Evolutionary conservation across 2,329 filamentous ascomycete genomes (phyloP), one percentile per base, ranked within the genome.

Genomic region (Diaporthe velutina): DNA sequence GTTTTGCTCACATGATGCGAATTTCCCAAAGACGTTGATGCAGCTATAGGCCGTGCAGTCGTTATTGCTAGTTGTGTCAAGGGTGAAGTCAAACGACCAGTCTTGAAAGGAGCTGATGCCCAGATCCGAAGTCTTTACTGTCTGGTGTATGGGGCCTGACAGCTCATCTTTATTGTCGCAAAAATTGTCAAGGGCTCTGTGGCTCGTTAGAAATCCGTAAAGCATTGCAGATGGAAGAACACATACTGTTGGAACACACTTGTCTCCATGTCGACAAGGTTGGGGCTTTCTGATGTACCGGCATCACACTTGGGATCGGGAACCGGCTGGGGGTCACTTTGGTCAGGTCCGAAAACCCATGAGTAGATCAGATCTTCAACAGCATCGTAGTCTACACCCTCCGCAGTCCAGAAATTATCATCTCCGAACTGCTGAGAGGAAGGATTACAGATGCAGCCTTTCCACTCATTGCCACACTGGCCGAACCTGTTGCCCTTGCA

Each of bases 201-300:
- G 55, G 55, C 55, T 58, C 17, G 55, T 58, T 58, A 58, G 55
- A 38, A 58, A 38, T 58, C 19, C 17, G 30, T 38, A 58, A 58
- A 15, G 30, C 33, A 58, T 58, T 58, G 30, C 33, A 58, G 33
- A 58, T 58, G 55, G 55, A 58, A 58, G 55, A 58, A 38, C 55
- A 58, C 55, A 58, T 58, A 58, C 55, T 58, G 55, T 58, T 58
- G 55, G 17, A 58, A 58, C 55, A 58, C 55, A 58, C 55, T 58
- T n/a, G 8, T 58, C 30, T 58, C 55, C 55, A 58, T 58, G 55
- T 58, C 38, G 55, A 58, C 55, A 58, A 38, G 30, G 55, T 58
- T 58, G 55, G 55, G 55, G 55, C 6, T n/a, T 38, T 58, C 7
- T 38, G 55, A 58, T 58, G 55, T 58, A 58, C 55, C 55, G 33